phyloP scores from a whole-genome alignment of 2,329 filamentous ascomycete genomes.

The Aspergillus sp. region DNA sequence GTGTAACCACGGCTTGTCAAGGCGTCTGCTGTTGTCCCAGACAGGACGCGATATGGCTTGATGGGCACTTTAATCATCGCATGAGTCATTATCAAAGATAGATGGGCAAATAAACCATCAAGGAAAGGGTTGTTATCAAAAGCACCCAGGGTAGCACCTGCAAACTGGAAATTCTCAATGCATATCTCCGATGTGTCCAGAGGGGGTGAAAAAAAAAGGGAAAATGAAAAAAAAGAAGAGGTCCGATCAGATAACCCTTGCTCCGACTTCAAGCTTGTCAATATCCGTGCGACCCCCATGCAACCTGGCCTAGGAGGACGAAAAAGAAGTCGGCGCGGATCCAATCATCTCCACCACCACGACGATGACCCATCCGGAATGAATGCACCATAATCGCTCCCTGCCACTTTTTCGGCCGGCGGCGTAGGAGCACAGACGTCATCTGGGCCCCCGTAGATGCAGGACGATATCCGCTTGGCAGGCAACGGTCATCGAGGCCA shows the following conservation, averaged over 20 bases:
- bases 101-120: no score
- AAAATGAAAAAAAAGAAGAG: neutral
- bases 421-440: constrained; percentile 13
- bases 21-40: neutral
- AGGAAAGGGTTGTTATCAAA: no score
- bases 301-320: neutral
- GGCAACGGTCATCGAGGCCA: constrained; percentile 11
- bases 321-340: neutral
- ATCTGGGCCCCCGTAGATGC: constrained; percentile 12
- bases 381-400: neutral
- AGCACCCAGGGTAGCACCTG: no score
- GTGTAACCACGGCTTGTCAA: constrained; percentile 13
- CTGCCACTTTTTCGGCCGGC: constrained; percentile 4
- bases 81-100: no score
- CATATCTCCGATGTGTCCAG: no score
- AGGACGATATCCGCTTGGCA: constrained; percentile 14
- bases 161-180: no score
- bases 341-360: neutral
- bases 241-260: constrained; percentile 1
- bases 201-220: no score
- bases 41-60: no score
- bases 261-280: constrained; percentile 1
- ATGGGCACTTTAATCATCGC: no score
- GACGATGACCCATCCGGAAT: no score
- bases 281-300: neutral